These are phyloP conservation scores for Lolium rigidum DNA, from an alignment of 176 grass and related monocot genomes.

Conservation along the genomic window DNA sequence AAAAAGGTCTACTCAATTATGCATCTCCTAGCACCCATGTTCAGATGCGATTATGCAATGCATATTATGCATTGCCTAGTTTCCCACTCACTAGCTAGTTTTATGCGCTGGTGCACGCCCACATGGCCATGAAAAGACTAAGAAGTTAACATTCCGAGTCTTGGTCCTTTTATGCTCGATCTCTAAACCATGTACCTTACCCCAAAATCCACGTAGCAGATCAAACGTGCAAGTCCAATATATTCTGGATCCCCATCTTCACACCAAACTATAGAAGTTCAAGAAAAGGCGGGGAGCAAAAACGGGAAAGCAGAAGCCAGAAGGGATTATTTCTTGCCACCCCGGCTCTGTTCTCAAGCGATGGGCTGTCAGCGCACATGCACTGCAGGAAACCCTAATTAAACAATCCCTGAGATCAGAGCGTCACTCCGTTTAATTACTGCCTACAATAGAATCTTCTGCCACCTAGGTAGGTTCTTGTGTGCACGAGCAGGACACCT, in stretches of 20 bases:
- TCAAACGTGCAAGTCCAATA: too few relatives aligned
- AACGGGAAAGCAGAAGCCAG: neutral
- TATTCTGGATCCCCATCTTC: too few relatives aligned
- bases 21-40: too few relatives aligned
- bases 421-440: too few relatives aligned
- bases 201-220: too few relatives aligned
- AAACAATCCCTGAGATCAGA: neutral
- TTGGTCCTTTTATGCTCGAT: neutral
- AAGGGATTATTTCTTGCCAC: neutral
- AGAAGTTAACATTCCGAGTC: neutral
- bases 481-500: neutral
- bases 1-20: neutral
- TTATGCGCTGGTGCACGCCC: too few relatives aligned
- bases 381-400: neutral
- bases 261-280: neutral
- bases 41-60: too few relatives aligned
- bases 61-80: too few relatives aligned
- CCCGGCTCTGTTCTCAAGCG: neutral
- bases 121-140: neutral
- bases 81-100: too few relatives aligned
- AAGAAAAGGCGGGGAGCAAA: neutral
- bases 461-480: constrained; percentile 12
- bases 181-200: neutral
- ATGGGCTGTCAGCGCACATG: constrained; percentile 49
- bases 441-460: too few relatives aligned